Conservation (phyloP, 2,329 filamentous ascomycete species). For the Botryotinia convoluta region DNA sequence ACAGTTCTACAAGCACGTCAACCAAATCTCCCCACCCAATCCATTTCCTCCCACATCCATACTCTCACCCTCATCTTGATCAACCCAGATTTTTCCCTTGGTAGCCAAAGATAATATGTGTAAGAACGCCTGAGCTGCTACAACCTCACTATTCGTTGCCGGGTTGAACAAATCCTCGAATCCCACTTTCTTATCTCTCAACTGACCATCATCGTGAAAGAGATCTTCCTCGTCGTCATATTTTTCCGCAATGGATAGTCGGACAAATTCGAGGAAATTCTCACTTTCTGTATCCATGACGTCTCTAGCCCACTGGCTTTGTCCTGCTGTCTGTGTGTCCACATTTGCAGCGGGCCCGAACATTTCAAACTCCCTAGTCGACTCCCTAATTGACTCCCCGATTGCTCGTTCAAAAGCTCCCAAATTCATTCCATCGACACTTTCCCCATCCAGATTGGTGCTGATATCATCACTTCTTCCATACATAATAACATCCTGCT, state of each 20-base stretch:
- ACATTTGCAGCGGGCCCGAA: slow-evolving; percentile 42
- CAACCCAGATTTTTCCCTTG: slow-evolving; percentile 59
- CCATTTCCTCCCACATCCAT: slow-evolving; percentile 3
- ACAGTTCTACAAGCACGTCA: not conserved
- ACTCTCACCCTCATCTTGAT: slow-evolving; percentile 47
- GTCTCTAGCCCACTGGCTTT: slow-evolving; percentile 49
- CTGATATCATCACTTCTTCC: slow-evolving; percentile 6
- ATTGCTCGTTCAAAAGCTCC: not conserved
- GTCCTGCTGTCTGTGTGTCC: slow-evolving; percentile 48
- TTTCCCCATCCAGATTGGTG: not conserved
- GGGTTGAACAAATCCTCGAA: slow-evolving; percentile 71
- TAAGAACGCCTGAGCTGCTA: slow-evolving; percentile 73
- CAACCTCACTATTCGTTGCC: slow-evolving; percentile 48
- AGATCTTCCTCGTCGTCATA: slow-evolving; percentile 23
- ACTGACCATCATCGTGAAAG: slow-evolving; percentile 17
- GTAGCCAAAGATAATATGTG: slow-evolving; percentile 71
- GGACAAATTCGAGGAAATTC: slow-evolving; percentile 63
- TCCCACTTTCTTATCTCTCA: slow-evolving; percentile 47
- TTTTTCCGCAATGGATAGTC: slow-evolving; percentile 43
- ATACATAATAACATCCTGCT: slow-evolving; percentile 15
- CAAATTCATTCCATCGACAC: not conserved
- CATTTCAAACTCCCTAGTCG: slow-evolving; percentile 44
- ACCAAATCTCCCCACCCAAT: slow-evolving; percentile 17
- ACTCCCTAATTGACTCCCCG: slow-evolving; percentile 11
- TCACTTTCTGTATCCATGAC: slow-evolving; percentile 56